Evolutionary conservation across 2,329 filamentous ascomycete genomes (phyloP), one percentile per base, ranked within the genome.

Genomic region (Pseudogymnoascus sp.): DNA sequence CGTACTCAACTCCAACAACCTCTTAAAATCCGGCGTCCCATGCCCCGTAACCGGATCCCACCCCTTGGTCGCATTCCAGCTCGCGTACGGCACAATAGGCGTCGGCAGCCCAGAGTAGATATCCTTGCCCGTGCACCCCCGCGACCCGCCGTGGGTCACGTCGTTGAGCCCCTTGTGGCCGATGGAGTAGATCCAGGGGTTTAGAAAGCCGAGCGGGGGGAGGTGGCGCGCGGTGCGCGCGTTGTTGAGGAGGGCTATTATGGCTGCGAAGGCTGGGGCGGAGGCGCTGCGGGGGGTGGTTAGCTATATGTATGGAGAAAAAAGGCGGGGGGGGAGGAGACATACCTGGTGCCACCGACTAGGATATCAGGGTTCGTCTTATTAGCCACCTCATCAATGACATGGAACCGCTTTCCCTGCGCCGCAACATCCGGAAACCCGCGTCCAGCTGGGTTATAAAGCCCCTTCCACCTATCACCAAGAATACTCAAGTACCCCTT

Each of bases 241-340:
- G 68, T 88, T 85, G 67, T 89, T 89, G 63, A 89, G 74, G 3
- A 89, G 78, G 1, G 82, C 77, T 42, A 89, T 75, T 59, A 89
- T 77, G 6, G 78, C 81, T 0, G 83, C 81, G 24, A 84, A 82
- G 0, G 83, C 75, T 0, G 87, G 87, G 0, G 82, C 74, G 0
- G 85, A 80, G 10, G 83, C 83, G 80, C 66, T 73, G 24, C 24
- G 65, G 1, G 59, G 68, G 68, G 14, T 68, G 69, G 37, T 73
- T 70, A 72, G 65, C 73, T 65, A 14, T 66, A 50, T 50, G 3
- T 33, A n/a, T 8, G 8, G 8, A 21, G 1, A 44, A 2, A 29
- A 14, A 11, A 8, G 10, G 10, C 24, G 38, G 24, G 19, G n/a
- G 3, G 6, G 61, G 13, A 19, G 2, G 4, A 16, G 24, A 61